Evolutionary conservation across 139 green algal genomes (phyloP), one percentile per base, ranked within the genome.

Genomic region (Closterium sp.): DNA sequence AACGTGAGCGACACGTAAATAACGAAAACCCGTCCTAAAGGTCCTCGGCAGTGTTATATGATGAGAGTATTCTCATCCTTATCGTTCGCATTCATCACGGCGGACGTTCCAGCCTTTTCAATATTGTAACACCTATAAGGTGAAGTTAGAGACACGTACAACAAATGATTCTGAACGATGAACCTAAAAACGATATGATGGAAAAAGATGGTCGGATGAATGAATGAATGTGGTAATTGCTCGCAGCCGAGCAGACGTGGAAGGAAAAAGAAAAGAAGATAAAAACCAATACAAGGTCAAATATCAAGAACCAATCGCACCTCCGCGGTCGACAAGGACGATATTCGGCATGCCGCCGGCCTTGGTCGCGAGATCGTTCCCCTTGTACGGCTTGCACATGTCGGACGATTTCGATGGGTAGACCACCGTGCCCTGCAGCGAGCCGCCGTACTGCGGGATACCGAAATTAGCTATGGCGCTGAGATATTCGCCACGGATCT

Each of bases 381-480:
- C 85, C 85, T 87, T 87, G 85, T 87, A 32, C 85, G 85, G 28
- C 85, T 87, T 87, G 85, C 85, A 87, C 28, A 87, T 21, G 28
- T 87, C 85, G 28, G 9, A 22, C 28, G n/a, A 32, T 28, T 17
- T 17, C 85, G n/a, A 13, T 2, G 95, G 86, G 73, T 95, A 95
- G 27, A 93, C 79, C 0, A 98, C 88, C 42, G 89, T n/a, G 30
- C 96, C 96, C 0, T 79, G 42, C 31, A 98, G 86, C 17, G 89
- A 95, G 79, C 90, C 96, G 0, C 96, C 96, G 92, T 98, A 98
- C 21, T 97, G 90, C 5, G 96, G 96, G 2, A 97, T 93, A 0
- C 96, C 96, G 93, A 98, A 98, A 89, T 97, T 96, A 11, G 93
- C 96, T 28, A 97, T 96, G 1, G 96, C 95, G 13, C 93, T 92